These are phyloP conservation scores for Filosporella fistucella DNA, from an alignment of 495 filamentous ascomycete genomes.

Conservation along the genomic window DNA sequence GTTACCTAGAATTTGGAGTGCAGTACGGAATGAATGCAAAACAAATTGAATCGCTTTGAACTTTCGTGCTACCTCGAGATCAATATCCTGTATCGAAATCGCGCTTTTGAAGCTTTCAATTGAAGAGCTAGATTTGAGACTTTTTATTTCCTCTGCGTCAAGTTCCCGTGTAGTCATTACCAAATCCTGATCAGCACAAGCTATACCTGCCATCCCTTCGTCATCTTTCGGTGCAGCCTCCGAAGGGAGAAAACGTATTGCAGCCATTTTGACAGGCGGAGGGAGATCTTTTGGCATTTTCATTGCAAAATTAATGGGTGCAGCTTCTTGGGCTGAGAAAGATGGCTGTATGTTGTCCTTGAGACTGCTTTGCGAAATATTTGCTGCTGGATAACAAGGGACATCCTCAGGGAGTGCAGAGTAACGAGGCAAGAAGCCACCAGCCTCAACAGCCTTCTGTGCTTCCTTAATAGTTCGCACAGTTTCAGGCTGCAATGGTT, in stretches of 20 bases:
- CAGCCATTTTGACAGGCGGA: neutral
- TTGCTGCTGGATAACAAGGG: too few relatives aligned
- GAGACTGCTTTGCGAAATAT: too few relatives aligned
- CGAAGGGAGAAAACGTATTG: neutral
- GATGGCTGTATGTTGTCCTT: too few relatives aligned
- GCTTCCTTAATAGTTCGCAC: conserved; percentile 6
- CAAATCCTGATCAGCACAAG: neutral
- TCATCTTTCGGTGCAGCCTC: neutral
- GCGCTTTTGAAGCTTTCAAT: conserved; percentile 15
- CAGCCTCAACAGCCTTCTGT: neutral
- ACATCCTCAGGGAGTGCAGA: too few relatives aligned
- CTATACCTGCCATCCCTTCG: too few relatives aligned
- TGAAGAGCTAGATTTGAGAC: conserved; percentile 4
- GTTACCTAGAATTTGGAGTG: conserved; percentile 5
- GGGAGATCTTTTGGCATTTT: neutral
- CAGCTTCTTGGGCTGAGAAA: too few relatives aligned
- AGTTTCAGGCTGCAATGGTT: conserved; percentile 10
- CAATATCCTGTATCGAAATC: conserved; percentile 5
- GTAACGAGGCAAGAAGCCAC: neutral
- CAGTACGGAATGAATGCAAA: conserved; percentile 11
- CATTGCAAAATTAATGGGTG: too few relatives aligned
- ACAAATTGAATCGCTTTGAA: conserved; percentile 8
- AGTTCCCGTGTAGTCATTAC: neutral
- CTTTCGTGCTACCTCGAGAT: neutral
- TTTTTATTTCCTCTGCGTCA: neutral